Base-by-base conservation (phyloP, 2,329 filamentous ascomycete genomes). In the Fusarium lyarnte region DNA sequence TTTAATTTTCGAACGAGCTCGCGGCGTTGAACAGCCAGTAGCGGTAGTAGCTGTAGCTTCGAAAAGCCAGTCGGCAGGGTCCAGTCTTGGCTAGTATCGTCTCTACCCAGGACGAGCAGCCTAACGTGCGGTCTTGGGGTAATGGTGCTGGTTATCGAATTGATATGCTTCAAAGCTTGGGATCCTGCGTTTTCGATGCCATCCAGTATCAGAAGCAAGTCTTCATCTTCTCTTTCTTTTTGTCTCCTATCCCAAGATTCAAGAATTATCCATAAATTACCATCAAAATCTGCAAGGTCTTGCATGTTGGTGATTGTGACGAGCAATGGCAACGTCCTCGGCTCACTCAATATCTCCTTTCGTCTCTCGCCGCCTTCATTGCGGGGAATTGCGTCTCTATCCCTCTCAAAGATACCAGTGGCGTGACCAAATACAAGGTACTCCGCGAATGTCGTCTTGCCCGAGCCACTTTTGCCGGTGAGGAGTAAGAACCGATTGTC, bases 151-250 rank as follows among this genome's bases (percentile, higher is more conserved):
- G 14, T 5, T 10, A 51, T 45, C 17, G 42, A 45, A 21, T 25
- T 14, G 42, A 45, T 25, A 25, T 45, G 25, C 42, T 29, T 45
- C 42, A 25, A 16, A 29, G 16, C 42, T 45, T 45, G 8, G 3
- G 3, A 2, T 21, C 47, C 31, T 36, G 47, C 10, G 6, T 36
- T 51, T 36, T 36, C 31, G 5, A 21, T 36, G 5, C 47, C 31
- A 14, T 51, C 47, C 21, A 51, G 31, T 51, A 51, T 51, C 11
- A 51, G 14, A 23, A 51, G 47, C 5, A 51, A n/a, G 3, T 21
- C 31, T 4, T 25, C 31, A 17, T 19, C 2, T 4, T 17, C 21
- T 0, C 1, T 5, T 19, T 14, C 31, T 4, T 51, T 19, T 51
- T 14, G 16, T 21, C 47, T 36, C 5, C 7, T 7, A 9, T 19